phyloP scores from a whole-genome alignment of 345 rosid genomes.

The Bruguiera parviflora region DNA sequence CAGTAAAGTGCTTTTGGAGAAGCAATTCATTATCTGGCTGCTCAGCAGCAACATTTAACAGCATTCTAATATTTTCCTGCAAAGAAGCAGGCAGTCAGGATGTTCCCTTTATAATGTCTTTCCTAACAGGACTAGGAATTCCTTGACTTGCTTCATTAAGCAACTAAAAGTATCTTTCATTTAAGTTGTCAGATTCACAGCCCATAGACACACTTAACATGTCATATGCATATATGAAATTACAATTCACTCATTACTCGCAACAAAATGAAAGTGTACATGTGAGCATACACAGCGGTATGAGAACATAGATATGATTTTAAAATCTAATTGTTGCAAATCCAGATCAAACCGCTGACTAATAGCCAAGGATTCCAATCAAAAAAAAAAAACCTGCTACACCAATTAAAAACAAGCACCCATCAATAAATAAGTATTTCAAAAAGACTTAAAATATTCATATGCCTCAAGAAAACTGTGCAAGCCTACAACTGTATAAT shows the following conservation, averaged over 20 bases:
- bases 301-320: too few relatives aligned
- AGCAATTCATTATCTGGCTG: constrained; percentile 84
- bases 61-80: constrained; percentile 80
- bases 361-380: background rate
- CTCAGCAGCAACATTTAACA: constrained; percentile 67
- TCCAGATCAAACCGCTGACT: background rate
- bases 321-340: background rate
- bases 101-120: background rate
- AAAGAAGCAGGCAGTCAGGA: constrained; percentile 27
- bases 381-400: background rate
- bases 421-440: background rate
- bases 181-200: too few relatives aligned
- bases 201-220: too few relatives aligned
- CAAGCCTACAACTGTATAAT: too few relatives aligned
- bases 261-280: too few relatives aligned
- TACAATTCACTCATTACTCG: too few relatives aligned
- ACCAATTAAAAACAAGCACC: background rate
- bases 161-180: background rate
- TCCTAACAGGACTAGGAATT: background rate
- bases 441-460: background rate
- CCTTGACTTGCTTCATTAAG: background rate
- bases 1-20: constrained; percentile 87
- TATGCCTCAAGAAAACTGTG: background rate
- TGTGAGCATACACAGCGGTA: too few relatives aligned
- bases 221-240: too few relatives aligned